Evolutionary conservation across 1,284 basidiomycete genomes (phyloP), one percentile per base, ranked within the genome.

Genomic region (Cystobasidiaceae sp.): DNA sequence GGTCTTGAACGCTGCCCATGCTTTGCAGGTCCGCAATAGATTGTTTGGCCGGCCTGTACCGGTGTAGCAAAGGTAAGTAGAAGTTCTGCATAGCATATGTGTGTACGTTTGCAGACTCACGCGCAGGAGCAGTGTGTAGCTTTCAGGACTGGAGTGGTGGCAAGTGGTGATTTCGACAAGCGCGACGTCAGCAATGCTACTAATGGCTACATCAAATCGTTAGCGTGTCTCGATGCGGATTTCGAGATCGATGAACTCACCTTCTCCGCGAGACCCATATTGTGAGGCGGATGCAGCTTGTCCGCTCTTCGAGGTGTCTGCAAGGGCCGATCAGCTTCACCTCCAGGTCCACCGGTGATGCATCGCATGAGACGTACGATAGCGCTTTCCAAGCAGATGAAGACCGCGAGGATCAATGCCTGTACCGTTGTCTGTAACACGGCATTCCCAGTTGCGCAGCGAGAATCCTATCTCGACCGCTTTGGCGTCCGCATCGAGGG

Each of bases 251-350:
- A 13, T 23, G 44, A 44, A 67, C 73, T 60, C 71, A 89, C 90
- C 90, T 86, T 93, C 91, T 33, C 91, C 91, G 67, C 90, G 84
- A 77, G 90, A 93, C 0, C 91, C 91, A 78, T 91, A 91, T 1
- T 43, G 39, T 8, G 19, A 23, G 17, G 41, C 41, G 30, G 6
- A 13, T 15, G 11, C 13, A 27, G 33, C 39, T 9, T 27, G 19
- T 25, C 43, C n/a, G 27, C 41, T 41, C 21, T 69, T 52, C 11
- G 60, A 32, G 27, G 51, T 57, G 44, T 39, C 50, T 56, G 25
- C 4, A 37, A 13, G n/a, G n/a, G n/a, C 27, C 41, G 54, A 44
- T 56, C 37, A 56, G 54, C 19, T 7, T 23, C 33, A 23, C 7
- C 23, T 23, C n/a, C 52, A 28, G 21, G 21, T 19, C 21, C 28